A percentile compares a stretch with the other conserved stretches of the same genome.
Evolutionary conservation across 352 stramenopile genomes (phyloP).

Genomic region (Phytophthora litchii): DNA sequence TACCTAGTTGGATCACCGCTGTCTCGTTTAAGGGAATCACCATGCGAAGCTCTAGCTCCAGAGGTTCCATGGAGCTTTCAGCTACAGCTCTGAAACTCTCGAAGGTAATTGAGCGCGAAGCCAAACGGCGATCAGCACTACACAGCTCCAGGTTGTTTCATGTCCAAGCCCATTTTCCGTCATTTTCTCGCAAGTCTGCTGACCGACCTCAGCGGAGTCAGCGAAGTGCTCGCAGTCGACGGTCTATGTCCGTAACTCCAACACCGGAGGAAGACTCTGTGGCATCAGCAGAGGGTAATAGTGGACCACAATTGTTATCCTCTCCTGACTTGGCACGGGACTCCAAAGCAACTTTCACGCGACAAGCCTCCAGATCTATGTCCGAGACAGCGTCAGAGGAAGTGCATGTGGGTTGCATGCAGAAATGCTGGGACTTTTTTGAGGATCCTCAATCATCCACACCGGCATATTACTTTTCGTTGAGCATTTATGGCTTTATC

Average conservation of each 20-base stretch:
- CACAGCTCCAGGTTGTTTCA: slow-evolving; percentile 37
- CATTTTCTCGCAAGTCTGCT: slow-evolving; percentile 32
- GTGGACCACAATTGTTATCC: not conserved
- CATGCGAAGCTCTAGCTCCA: slow-evolving; percentile 11
- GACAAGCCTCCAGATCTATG: slow-evolving; percentile 16
- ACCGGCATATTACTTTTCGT: slow-evolving; percentile 64
- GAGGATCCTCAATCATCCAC: slow-evolving; percentile 75
- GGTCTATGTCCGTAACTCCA: slow-evolving; percentile 30
- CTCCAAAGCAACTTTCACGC: slow-evolving; percentile 9
- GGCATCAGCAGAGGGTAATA: not conserved
- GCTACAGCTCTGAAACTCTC: slow-evolving; percentile 71
- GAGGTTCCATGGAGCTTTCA: slow-evolving; percentile 38
- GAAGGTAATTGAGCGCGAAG: slow-evolving; percentile 67
- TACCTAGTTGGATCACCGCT: too few relatives aligned
- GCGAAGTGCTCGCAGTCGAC: slow-evolving; percentile 9
- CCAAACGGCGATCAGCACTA: slow-evolving; percentile 46
- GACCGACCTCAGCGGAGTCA: slow-evolving; percentile 6
- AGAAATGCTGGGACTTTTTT: slow-evolving; percentile 57
- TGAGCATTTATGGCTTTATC: slow-evolving; percentile 71
- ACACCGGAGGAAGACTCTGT: slow-evolving; percentile 30
- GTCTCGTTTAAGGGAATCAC: not conserved
- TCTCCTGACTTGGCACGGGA: not conserved
- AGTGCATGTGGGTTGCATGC: slow-evolving; percentile 16
- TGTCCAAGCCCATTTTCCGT: slow-evolving; percentile 41
- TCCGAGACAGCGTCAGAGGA: slow-evolving; percentile 10